These are phyloP conservation scores for Kalanchoe fedtschenkoi DNA, from an alignment of 164 flowering plant species.

Conservation along the genomic window DNA sequence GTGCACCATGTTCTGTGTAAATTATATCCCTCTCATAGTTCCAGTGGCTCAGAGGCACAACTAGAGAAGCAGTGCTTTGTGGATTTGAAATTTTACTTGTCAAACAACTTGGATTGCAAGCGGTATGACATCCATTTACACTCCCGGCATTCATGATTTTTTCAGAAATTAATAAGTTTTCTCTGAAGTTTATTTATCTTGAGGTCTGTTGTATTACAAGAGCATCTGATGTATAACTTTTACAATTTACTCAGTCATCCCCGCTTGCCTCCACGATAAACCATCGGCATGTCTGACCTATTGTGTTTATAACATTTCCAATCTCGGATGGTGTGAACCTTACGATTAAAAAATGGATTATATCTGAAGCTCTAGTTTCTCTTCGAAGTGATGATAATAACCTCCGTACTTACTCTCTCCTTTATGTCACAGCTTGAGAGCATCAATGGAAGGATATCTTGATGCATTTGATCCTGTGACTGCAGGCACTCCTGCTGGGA, in stretches of 20 bases:
- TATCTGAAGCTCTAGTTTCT: background rate
- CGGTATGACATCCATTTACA: constrained; percentile 35
- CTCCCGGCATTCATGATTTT: background rate
- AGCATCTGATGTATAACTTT: background rate
- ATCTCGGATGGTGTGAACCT: background rate
- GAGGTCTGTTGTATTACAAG: background rate
- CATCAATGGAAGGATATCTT: constrained; percentile 79
- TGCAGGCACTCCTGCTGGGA: constrained; percentile 65
- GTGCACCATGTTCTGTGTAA: constrained; percentile 72
- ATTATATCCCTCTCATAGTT: constrained; percentile 32
- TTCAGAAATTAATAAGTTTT: background rate
- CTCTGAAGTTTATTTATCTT: background rate
- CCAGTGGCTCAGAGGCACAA: constrained; percentile 20
- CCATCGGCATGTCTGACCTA: too few relatives aligned
- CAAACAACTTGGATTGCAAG: constrained; percentile 59
- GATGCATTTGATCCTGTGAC: constrained; percentile 58
- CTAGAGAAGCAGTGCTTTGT: constrained; percentile 67
- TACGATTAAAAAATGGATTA: background rate
- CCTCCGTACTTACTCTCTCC: background rate
- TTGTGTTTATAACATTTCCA: too few relatives aligned
- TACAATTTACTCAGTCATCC: background rate
- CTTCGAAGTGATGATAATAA: background rate
- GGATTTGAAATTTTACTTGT: constrained; percentile 61
- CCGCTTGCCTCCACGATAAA: background rate
- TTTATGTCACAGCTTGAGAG: constrained; percentile 47